These are phyloP conservation scores for Physcomitrellopsis africana DNA, from an alignment of 225 moss, liverwort and hornwort genomes.

Conservation along the genomic window DNA sequence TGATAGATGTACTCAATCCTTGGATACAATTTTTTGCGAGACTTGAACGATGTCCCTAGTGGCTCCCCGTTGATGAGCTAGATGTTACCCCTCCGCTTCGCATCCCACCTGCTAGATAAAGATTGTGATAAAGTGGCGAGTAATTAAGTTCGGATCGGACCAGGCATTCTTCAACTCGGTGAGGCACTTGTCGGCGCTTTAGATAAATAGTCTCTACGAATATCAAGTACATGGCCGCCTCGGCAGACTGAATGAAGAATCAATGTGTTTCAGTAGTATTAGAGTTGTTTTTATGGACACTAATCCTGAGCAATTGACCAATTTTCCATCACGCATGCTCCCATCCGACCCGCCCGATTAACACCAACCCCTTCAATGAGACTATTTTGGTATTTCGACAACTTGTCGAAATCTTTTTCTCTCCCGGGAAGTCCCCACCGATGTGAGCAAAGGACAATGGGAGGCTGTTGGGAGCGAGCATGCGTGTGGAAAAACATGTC, in stretches of 20 bases:
- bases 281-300: constrained; percentile 53
- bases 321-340: constrained; percentile 75
- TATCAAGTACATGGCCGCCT: background rate
- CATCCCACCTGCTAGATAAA: too few species aligned
- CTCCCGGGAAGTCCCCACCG: background rate
- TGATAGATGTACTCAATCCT: too few species aligned
- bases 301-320: constrained; percentile 42
- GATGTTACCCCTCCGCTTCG: too few species aligned
- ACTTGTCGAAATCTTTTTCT: background rate
- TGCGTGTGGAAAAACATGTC: constrained; percentile 62
- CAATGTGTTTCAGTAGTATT: constrained; percentile 57
- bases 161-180: too few species aligned
- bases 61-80: too few species aligned
- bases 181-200: background rate
- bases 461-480: constrained; percentile 52
- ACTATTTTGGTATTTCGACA: background rate
- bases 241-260: background rate
- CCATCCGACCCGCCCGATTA: constrained; percentile 41
- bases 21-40: too few species aligned
- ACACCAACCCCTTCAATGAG: background rate
- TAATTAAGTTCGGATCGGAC: too few species aligned
- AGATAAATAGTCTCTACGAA: background rate
- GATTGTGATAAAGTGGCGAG: too few species aligned
- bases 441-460: background rate
- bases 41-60: too few species aligned